These are phyloP conservation scores for Mycena amicta DNA, from an alignment of 768 basidiomycete genomes.

Conservation along the genomic window DNA sequence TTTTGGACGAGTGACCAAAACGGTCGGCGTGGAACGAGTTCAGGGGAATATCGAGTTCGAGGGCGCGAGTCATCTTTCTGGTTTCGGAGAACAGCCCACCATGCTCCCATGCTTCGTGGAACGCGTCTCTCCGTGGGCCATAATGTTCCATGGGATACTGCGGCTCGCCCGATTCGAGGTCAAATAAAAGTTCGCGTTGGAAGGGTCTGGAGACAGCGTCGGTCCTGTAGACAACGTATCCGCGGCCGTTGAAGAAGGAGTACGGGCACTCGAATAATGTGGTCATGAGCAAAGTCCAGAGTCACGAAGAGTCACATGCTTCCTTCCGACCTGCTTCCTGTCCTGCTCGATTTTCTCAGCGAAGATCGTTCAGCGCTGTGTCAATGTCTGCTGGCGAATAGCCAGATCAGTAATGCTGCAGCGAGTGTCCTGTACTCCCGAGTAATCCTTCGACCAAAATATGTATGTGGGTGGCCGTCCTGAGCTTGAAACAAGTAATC, in stretches of 20 bases:
- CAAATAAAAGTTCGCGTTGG: not conserved
- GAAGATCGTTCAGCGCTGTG: slow-evolving; percentile 41
- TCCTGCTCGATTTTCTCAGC: slow-evolving; percentile 33
- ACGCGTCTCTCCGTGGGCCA: not conserved
- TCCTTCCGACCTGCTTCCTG: slow-evolving; percentile 10
- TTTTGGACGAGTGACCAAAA: too few species aligned
- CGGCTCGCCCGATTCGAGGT: not conserved
- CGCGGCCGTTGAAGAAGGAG: not conserved
- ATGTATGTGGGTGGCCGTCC: too few species aligned
- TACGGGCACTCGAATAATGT: not conserved
- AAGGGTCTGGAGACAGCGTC: not conserved
- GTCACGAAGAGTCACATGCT: not conserved
- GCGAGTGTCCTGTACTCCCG: slow-evolving; percentile 47
- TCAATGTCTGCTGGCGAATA: slow-evolving; percentile 47
- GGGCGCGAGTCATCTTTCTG: too few species aligned
- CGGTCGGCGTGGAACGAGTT: too few species aligned
- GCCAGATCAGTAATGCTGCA: slow-evolving; percentile 46
- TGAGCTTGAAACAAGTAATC: too few species aligned
- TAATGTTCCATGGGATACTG: not conserved
- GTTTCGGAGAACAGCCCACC: too few species aligned
- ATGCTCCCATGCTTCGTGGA: not conserved
- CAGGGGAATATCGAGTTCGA: too few species aligned
- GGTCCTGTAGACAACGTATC: not conserved
- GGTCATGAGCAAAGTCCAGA: not conserved
- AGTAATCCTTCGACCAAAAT: slow-evolving; percentile 45